Evolutionary conservation across 2,329 filamentous ascomycete genomes (phyloP), one percentile per base, ranked within the genome.

Genomic region (Chalaropsis thielavioides): DNA sequence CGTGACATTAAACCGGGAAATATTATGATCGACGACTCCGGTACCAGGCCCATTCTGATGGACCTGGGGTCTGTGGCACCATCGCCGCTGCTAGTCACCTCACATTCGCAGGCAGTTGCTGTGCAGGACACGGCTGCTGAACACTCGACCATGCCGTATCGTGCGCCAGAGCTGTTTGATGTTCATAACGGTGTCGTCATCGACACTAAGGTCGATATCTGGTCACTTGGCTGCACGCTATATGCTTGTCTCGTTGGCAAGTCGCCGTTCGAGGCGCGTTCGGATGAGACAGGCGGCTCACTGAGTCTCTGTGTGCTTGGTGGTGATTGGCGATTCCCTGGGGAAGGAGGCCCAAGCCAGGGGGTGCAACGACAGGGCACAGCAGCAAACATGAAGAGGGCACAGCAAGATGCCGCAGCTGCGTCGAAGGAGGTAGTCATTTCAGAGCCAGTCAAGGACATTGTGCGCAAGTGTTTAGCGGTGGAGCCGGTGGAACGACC

Each of bases 1-100:
- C 82, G 94, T 70, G 94, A 99, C 75, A 96, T 99, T 74, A 99
- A 99, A 76, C 94, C 94, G 71, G 92, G 90, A 66, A 99, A 99
- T 76, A 95, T 99, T 73, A 99, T 99, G 94, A 96, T 99, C 70
- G 88, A 89, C 69, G 92, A 97, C 73, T 85, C 90, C 71, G 94
- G 94, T 70, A 83, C 85, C 67, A 86, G 86, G 38, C 92, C 94
- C 2, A 94, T 99, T 71, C 83, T 99, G 43, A 99, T 99, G 94
- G 94, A 99, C 73, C 85, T 99, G 27, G 94, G 94, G 68, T 96
- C 91, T 66, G 80, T 99, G 65, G 88, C 90, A 49, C 88, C 88
- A 19, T 91, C 90, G 1, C 94, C 94, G 1, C 89, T 90, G 66
- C 84, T 89, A 31, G 92, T 97, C 70, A 95, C 92, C 3, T 94